Evolutionary conservation across 306 rosid species (phyloP), one percentile per base, ranked within the genome.

Genomic region (Vicia villosa): DNA sequence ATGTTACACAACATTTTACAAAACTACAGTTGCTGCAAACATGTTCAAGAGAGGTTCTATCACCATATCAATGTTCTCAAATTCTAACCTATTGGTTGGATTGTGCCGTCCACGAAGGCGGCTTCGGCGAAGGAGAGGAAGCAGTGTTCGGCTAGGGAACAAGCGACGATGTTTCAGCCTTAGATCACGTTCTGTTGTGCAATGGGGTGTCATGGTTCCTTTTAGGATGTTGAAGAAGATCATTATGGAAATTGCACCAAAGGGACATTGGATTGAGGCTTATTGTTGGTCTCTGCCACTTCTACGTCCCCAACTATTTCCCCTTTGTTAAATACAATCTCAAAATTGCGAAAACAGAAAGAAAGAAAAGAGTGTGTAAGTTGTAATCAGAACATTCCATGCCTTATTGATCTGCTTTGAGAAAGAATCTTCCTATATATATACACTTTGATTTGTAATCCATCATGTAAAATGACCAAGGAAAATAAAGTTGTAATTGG

Each of bases 281-380:
- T 89, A 78, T 62, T 89, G 73, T 79, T 83, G 88, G 80, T 87
- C 91, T 80, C n/a, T 89, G 36, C 91, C 96, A 13, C 68, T 91
- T 72, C 70, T 94, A 65, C 91, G 95, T 17, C 95, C 96, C 10
- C 91, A 89, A 32, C 60, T 89, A 54, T 91, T 94, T 80, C 96
- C 99, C 47, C 85, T 94, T 24, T 91, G 95, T 80, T 91, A 70
- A 91, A 66, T 64, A 62, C 47, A 16, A 41, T 4, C 10, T 51
- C 7, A 22, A 70, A 70, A 55, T 56, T 45, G 55, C 66, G 34
- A 28, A 56, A 17, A 10, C 32, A 58, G 26, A 52, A 62, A 45
- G 20, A 66, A 57, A 22, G 15, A 46, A 10, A 28, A 36, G 28
- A 26, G 24, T 63, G 15, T 64, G 14, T 26, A 6, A 12, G 50